These are phyloP conservation scores for Wallacemonas sp. DNA, from an alignment of 208 protist genomes.

Conservation along the genomic window DNA sequence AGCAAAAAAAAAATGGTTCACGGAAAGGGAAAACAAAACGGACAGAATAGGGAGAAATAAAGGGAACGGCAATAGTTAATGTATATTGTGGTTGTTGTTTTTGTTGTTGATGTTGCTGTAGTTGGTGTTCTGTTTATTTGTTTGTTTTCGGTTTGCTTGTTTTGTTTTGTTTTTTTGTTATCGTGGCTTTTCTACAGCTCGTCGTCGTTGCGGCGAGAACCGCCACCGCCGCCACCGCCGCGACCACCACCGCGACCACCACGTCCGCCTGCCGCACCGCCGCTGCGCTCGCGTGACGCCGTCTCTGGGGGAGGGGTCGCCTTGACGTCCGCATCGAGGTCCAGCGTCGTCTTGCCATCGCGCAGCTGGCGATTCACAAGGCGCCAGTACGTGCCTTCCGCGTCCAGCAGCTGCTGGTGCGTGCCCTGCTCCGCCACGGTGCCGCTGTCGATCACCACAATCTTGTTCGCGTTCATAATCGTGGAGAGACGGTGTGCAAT, in stretches of 20 bases:
- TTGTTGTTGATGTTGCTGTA: too few relatives aligned
- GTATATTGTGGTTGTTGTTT: too few relatives aligned
- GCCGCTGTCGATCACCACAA: constrained; percentile 60
- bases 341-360: constrained; percentile 34
- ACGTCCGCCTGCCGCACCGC: constrained; percentile 3
- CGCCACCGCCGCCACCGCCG: not conserved
- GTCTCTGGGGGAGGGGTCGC: constrained; percentile 4
- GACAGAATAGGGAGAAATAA: too few relatives aligned
- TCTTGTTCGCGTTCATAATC: constrained; percentile 52
- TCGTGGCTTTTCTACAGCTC: not conserved
- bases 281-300: constrained; percentile 2
- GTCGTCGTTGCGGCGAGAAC: not conserved
- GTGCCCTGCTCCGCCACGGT: constrained; percentile 51
- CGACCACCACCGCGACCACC: constrained; percentile 8
- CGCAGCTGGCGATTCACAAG: constrained; percentile 43
- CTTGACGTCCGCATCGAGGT: constrained; percentile 34
- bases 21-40: too few relatives aligned
- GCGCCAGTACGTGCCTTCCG: constrained; percentile 34
- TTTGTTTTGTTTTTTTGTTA: not conserved
- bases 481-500: constrained; percentile 71
- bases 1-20: too few relatives aligned
- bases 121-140: too few relatives aligned
- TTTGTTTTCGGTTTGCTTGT: too few relatives aligned
- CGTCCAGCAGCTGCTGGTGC: constrained; percentile 46
- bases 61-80: too few relatives aligned